Evolutionary conservation across 768 basidiomycete species (phyloP).

Genomic region (Phaeolepiota aurea): DNA sequence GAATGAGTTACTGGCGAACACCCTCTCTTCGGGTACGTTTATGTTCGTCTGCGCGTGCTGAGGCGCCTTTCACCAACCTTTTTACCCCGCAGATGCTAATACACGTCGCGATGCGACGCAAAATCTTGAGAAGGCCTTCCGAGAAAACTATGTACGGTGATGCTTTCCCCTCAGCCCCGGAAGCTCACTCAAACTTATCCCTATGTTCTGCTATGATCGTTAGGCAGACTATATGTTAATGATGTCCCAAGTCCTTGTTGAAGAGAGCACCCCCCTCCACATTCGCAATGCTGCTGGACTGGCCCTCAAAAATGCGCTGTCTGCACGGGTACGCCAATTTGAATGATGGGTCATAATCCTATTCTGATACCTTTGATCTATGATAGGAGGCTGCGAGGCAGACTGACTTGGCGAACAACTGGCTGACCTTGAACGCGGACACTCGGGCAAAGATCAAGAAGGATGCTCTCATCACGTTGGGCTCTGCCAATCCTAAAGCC

Average conservation of each 20-base stretch:
- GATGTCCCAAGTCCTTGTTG: constrained; percentile 77
- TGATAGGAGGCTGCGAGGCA: constrained; percentile 69
- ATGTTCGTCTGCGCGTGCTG: constrained; percentile 21
- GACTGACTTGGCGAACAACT: constrained; percentile 66
- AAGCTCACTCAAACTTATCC: constrained; percentile 6
- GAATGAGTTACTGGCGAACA: constrained; percentile 83
- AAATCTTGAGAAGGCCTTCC: constrained; percentile 79
- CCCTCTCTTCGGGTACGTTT: constrained; percentile 79
- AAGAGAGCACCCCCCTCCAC: constrained; percentile 61
- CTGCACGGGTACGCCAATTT: constrained; percentile 65
- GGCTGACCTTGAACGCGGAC: constrained; percentile 67
- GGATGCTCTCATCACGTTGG: constrained; percentile 75
- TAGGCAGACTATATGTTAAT: constrained; percentile 92
- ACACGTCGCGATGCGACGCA: constrained; percentile 90
- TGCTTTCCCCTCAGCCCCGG: too few relatives aligned
- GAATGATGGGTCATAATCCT: constrained; percentile 8
- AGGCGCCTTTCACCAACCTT: constrained; percentile 12
- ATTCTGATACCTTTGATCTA: constrained; percentile 13
- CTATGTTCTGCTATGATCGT: constrained; percentile 14
- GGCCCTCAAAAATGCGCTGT: constrained; percentile 91
- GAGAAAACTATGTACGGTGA: constrained; percentile 80
- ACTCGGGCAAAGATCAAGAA: constrained; percentile 82
- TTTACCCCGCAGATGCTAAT: constrained; percentile 53
- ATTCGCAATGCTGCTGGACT: constrained; percentile 94
- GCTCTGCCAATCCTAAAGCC: constrained; percentile 60